A percentile compares a stretch with the other conserved stretches of the same genome.
phyloP scores from a whole-genome alignment of 805 yeast species.

The Saccharomycopsis amapae region DNA sequence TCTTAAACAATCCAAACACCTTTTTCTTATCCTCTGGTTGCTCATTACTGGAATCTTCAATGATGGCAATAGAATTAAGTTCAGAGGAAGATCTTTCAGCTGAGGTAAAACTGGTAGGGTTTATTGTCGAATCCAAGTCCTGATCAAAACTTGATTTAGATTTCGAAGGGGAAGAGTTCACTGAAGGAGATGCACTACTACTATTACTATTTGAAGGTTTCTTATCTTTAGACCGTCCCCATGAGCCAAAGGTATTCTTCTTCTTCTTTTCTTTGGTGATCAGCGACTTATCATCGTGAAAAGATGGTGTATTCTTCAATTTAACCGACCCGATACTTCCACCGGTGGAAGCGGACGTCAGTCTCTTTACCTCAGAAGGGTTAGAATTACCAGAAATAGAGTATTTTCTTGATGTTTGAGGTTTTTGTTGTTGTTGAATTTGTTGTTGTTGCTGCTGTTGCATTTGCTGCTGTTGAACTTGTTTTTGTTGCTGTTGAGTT shows the following conservation, averaged over 20 bases:
- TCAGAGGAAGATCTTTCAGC: too few relatives aligned
- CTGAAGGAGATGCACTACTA: neutral
- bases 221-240: slow-evolving; percentile 9
- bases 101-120: too few relatives aligned
- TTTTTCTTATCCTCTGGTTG: slow-evolving; percentile 11
- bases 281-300: neutral
- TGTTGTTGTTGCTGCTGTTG: slow-evolving; percentile 11
- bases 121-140: too few relatives aligned
- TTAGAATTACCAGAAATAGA: neutral
- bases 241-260: slow-evolving; percentile 3
- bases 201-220: neutral
- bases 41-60: too few relatives aligned
- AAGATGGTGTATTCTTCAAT: neutral
- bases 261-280: neutral
- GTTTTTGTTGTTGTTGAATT: slow-evolving; percentile 6
- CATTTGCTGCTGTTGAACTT: slow-evolving; percentile 2
- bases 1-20: slow-evolving; percentile 15
- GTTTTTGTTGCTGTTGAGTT: neutral
- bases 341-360: slow-evolving; percentile 12
- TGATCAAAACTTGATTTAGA: too few relatives aligned
- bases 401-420: slow-evolving; percentile 1
- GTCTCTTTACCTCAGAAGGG: neutral
- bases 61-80: too few relatives aligned
- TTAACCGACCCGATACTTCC: neutral
- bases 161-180: neutral